phyloP scores from a whole-genome alignment of 805 yeast species.

The Wickerhamiella slavikovae region DNA sequence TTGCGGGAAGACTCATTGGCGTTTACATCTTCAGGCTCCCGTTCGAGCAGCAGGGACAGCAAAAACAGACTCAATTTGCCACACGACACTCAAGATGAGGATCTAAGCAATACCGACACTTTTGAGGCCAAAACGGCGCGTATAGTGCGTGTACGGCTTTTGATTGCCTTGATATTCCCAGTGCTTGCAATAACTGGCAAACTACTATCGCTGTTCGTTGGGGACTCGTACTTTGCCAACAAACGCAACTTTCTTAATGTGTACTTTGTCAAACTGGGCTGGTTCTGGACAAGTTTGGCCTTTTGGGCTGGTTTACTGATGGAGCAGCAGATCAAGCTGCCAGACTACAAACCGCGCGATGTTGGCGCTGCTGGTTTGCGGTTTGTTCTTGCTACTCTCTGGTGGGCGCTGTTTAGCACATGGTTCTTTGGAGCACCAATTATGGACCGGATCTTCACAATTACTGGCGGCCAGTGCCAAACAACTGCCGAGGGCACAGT shows the following conservation, averaged over 20 bases:
- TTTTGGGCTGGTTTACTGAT: conserved; percentile 15
- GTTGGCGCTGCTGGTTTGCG: conserved; percentile 13
- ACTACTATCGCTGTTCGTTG: conserved; percentile 2
- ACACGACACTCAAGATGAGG: no score
- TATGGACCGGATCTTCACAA: conserved; percentile 66
- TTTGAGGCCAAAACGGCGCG: no score
- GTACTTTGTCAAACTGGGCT: conserved; percentile 68
- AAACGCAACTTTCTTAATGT: conserved; percentile 55
- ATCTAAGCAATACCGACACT: no score
- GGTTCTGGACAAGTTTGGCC: conserved; percentile 67
- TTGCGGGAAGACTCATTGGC: no score
- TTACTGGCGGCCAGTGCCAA: conserved; percentile 68
- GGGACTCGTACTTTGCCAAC: conserved; percentile 16
- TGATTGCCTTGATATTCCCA: conserved; percentile 4
- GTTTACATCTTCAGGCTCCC: no score
- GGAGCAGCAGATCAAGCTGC: no score
- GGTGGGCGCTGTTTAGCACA: conserved; percentile 82
- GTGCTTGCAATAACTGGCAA: conserved; percentile 6
- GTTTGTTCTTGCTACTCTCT: conserved; percentile 35
- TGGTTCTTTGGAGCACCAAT: conserved; percentile 71
- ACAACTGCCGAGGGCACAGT: conserved; percentile 16
- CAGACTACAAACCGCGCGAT: conserved; percentile 1
- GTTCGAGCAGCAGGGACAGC: no score
- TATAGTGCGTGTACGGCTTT: no score
- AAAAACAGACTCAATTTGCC: no score